Evolutionary conservation across 352 stramenopile genomes (phyloP), one percentile per base, ranked within the genome.

Genomic region (Hyphochytrium catenoides): DNA sequence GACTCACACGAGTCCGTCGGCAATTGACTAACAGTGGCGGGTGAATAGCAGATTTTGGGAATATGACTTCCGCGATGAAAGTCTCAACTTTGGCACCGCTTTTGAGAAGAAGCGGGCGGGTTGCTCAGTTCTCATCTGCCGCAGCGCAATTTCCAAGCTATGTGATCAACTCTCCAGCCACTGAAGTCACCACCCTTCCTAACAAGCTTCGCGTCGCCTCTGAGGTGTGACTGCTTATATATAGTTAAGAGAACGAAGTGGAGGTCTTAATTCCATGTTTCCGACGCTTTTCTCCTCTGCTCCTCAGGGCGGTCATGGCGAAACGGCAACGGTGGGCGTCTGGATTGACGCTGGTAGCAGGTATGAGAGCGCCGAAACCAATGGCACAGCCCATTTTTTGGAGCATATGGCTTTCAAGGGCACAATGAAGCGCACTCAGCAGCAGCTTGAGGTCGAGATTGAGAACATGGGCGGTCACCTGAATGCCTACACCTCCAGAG

Each of bases 331-430:
- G 16, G 86, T 99, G 30, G 93, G 92, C 35, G 82, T 96, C 23
- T 95, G 78, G 69, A 94, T 96, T 48, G 84, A 92, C 53, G 74
- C 84, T 6, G 85, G 86, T 39, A 93, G 67, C 34, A 74, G 93
- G 39, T 99, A 97, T 59, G 93, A 99, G 74, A 99, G 85, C 2
- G 66, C 62, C 14, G 51, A 84, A 47, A 99, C 98, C 68, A 99
- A 99, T 54, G 93, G 93, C 39, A 84, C 88, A 4, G 91, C 91
- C 11, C 93, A 99, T 62, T 99, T 99, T 52, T 46, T 99, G 37
- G 93, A 99, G 70, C 93, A 99, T 69, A 96, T 99, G 85, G 82
- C 88, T 30, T 99, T 99, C 69, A 99, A 99, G 64, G 93, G 93
- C 49, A 99, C 93, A 23, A 54, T 54, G 22, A 89, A 86, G 48